phyloP scores from a whole-genome alignment of 2,329 filamentous ascomycete species.

The Diaporthe capsici region DNA sequence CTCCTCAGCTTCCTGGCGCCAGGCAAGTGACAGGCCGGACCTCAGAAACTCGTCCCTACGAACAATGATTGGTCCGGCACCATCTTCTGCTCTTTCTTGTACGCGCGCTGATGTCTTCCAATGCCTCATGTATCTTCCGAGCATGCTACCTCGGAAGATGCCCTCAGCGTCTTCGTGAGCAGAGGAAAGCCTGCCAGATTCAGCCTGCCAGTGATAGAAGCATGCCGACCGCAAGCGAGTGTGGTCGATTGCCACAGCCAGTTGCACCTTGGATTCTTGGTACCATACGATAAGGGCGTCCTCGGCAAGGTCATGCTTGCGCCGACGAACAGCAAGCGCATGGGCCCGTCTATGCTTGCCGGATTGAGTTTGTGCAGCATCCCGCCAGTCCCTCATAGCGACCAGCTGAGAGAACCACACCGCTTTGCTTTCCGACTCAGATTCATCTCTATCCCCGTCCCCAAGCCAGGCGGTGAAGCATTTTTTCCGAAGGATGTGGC shows the following conservation, averaged over 20 bases:
- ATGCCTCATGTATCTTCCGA: constrained; percentile 37
- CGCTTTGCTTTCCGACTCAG: constrained; percentile 69
- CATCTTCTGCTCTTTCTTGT: constrained; percentile 39
- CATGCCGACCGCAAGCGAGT: constrained; percentile 37
- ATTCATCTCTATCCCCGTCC: constrained; percentile 61
- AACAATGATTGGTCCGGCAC: constrained; percentile 40
- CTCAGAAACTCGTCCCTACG: constrained; percentile 42
- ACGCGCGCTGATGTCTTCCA: constrained; percentile 37
- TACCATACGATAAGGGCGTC: constrained; percentile 51
- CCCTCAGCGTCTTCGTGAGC: constrained; percentile 39
- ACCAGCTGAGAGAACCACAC: constrained; percentile 51
- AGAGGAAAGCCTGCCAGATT: constrained; percentile 36
- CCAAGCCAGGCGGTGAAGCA: constrained; percentile 80
- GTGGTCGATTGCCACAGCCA: constrained; percentile 45
- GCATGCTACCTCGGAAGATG: constrained; percentile 38
- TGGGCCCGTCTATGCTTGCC: constrained; percentile 43
- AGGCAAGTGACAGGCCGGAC: constrained; percentile 39
- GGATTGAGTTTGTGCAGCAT: constrained; percentile 42
- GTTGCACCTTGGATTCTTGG: constrained; percentile 45
- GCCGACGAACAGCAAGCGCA: constrained; percentile 48
- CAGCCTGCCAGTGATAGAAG: constrained; percentile 45
- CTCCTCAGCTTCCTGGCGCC: constrained; percentile 39
- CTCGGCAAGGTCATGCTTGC: constrained; percentile 49
- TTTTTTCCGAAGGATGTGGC: constrained; percentile 77
- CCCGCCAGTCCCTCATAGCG: constrained; percentile 49